Base-by-base conservation (phyloP, 1,284 basidiomycete genomes). In the Vanrija pseudolonga region DNA sequence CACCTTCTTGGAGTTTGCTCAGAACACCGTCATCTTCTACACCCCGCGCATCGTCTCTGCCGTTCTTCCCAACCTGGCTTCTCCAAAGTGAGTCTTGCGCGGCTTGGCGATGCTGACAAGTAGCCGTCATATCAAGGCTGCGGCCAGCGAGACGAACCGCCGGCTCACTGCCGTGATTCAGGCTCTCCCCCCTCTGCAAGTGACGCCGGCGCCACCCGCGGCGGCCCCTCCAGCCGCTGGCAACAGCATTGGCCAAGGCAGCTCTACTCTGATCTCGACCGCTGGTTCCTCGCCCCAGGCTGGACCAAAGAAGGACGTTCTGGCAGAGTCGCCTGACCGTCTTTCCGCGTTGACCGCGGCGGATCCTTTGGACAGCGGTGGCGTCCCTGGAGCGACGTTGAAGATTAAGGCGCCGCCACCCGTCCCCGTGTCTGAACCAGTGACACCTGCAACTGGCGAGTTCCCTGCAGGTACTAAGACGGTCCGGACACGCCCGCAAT, bases 11-110 rank as follows among this genome's bases (percentile, higher is more conserved):
- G 82, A 81, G 42, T 92, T 97, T 63, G 88, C 88, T 6, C 86
- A 89, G 59, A 88, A 91, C 66, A 90, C 96, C 48, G 89, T 98
- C 78, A 85, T 98, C 22, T 89, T 91, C 3, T 97, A 97, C 69
- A 94, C 93, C 0, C 93, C 96, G 2, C 85, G 89, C 36, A 84
- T 98, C 40, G 88, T 98, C 45, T 87, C 89, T 6, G 90, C 90
- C 15, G 89, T 98, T 56, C 82, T 99, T 15, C 92, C 93, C 1
- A 96, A 93, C 68, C 85, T 99, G 36, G 92, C 96, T 0, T 93
- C 70, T 2, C 50, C 61, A 9, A 70, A 73, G 71, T 69, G 47
- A 56, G 67, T 56, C 20, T 17, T 9, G 15, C 6, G 23, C 9
- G 41, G 23, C 42, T 24, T 22, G 51, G 17, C 2, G 19, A 32